phyloP scores from a whole-genome alignment of 202 grass and related monocot genomes.

The Brachypodium distachyon region DNA sequence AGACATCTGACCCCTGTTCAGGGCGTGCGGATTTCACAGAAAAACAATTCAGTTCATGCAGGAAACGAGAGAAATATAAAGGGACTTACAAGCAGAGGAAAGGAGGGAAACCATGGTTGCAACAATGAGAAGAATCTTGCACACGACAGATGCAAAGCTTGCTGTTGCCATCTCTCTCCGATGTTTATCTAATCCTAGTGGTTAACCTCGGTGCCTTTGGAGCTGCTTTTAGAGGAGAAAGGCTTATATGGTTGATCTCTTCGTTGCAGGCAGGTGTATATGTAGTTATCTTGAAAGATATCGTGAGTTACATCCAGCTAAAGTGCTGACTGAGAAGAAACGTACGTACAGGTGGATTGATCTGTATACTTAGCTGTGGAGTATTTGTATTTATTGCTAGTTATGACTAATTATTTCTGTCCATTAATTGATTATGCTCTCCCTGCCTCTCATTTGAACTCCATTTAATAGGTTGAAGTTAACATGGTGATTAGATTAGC shows the following conservation, averaged over 20 bases:
- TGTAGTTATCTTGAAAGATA: too few relatives aligned
- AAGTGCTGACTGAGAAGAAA: too few relatives aligned
- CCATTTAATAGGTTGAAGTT: too few relatives aligned
- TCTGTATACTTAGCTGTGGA: too few relatives aligned
- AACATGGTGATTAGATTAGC: too few relatives aligned
- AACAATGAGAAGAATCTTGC: not conserved
- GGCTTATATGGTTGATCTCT: not conserved
- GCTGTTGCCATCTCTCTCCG: not conserved
- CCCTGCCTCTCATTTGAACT: too few relatives aligned
- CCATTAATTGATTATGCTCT: too few relatives aligned
- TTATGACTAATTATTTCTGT: too few relatives aligned
- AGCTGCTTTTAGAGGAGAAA: not conserved
- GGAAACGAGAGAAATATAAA: not conserved
- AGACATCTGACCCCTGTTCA: not conserved
- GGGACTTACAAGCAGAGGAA: not conserved
- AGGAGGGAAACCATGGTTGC: not conserved
- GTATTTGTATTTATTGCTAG: too few relatives aligned
- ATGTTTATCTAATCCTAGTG: not conserved
- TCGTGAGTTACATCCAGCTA: too few relatives aligned
- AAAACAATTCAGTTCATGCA: not conserved
- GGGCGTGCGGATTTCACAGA: not conserved
- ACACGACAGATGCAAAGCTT: not conserved
- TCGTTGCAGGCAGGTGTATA: not conserved
- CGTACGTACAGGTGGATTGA: too few relatives aligned
- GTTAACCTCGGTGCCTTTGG: not conserved